Evolutionary conservation across 2,329 filamentous ascomycete species (phyloP).

Genomic region (Xylariales sp.): DNA sequence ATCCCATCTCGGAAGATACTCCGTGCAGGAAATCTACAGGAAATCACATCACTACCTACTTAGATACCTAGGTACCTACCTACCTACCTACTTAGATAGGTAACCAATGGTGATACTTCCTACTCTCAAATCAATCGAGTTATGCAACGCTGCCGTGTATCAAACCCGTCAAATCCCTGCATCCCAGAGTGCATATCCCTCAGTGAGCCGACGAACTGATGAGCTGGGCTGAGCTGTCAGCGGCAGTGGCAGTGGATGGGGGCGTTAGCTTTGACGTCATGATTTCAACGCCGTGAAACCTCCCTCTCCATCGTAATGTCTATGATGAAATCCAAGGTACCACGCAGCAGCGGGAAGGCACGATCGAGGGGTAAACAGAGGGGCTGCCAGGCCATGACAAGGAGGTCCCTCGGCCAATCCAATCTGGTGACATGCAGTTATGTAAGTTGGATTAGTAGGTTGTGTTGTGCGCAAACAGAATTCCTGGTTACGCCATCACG

Average conservation of each 20-base stretch:
- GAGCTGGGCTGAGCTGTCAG: not conserved
- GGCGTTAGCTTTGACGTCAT: conserved; percentile 6
- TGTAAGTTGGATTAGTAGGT: not conserved
- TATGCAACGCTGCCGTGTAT: too few species aligned
- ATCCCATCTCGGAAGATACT: too few species aligned
- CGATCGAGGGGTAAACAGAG: conserved; percentile 7
- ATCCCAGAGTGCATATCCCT: not conserved
- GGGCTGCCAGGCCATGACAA: too few species aligned
- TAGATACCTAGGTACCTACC: too few species aligned
- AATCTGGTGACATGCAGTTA: too few species aligned
- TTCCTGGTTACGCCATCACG: not conserved
- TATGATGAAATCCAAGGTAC: conserved; percentile 8
- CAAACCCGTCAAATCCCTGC: too few species aligned
- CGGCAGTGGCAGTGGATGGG: not conserved
- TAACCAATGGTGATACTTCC: too few species aligned
- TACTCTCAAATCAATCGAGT: too few species aligned
- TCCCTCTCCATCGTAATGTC: conserved; percentile 1
- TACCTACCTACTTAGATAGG: too few species aligned
- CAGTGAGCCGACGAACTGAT: not conserved
- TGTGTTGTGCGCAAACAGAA: not conserved
- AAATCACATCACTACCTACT: too few species aligned
- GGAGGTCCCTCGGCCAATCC: too few species aligned
- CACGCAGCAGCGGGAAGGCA: not conserved
- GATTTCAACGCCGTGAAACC: conserved; percentile 3
- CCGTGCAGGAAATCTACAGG: too few species aligned